Conservation (phyloP, 331 rosid genomes). For the Rhamnella rubrinervis region DNA sequence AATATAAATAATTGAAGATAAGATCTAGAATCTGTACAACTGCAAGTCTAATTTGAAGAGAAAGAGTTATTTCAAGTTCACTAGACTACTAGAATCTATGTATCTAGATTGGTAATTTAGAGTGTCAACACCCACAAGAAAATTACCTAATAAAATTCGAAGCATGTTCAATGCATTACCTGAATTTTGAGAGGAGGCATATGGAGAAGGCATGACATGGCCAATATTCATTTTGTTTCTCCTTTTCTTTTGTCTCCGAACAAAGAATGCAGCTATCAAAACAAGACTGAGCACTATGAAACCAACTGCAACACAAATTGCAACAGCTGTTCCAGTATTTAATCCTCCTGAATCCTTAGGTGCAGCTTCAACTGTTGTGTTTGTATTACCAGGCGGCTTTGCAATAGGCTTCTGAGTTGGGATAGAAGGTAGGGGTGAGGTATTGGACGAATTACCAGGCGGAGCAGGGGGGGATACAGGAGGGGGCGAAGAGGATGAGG, state of each 20-base stretch:
- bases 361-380: conserved; percentile 6
- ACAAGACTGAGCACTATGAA: conserved; percentile 66
- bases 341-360: conserved; percentile 45
- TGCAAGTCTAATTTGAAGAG: too few species aligned
- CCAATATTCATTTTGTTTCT: conserved; percentile 37
- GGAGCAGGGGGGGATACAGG: conserved; percentile 43
- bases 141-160: background rate
- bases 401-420: conserved; percentile 63
- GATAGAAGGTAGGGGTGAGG: conserved; percentile 35
- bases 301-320: conserved; percentile 64
- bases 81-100: background rate
- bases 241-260: conserved; percentile 58
- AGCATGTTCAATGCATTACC: conserved; percentile 46
- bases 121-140: background rate
- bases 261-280: conserved; percentile 64
- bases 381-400: conserved; percentile 38
- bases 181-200: conserved; percentile 89
- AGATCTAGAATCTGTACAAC: too few species aligned
- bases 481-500: conserved; percentile 60
- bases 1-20: too few species aligned
- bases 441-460: conserved; percentile 37
- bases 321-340: conserved; percentile 53
- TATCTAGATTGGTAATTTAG: background rate
- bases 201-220: conserved; percentile 67
- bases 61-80: conserved; percentile 7